Conservation (phyloP, 371 early-diverging fungal species). For the Zancudomyces culisetae region DNA sequence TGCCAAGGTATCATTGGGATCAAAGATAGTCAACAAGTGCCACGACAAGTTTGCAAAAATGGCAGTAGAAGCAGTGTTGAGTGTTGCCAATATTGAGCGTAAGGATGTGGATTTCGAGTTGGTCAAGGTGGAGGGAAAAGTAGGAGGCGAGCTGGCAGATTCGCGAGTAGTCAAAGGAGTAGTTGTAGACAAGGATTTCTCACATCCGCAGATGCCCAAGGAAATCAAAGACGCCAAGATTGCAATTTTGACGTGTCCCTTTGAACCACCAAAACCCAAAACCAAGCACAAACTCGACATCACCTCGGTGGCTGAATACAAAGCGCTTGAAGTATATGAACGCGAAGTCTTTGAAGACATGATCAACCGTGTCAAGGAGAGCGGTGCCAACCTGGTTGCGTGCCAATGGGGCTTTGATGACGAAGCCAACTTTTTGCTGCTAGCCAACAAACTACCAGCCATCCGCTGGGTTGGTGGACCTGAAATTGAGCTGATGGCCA, state of each 20-base stretch:
- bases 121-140: constrained; percentile 97
- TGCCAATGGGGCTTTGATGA: constrained; percentile 99
- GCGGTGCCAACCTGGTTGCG: constrained; percentile 94
- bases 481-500: constrained; percentile 97
- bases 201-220: constrained; percentile 99
- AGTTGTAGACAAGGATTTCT: constrained; percentile 98
- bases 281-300: constrained; percentile 99
- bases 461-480: constrained; percentile 99
- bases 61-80: constrained; percentile 94
- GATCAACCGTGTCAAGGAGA: constrained; percentile 92
- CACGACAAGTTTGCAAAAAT: constrained; percentile 93
- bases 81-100: constrained; percentile 95
- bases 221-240: constrained; percentile 91
- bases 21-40: constrained; percentile 97
- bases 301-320: constrained; percentile 92
- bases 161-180: constrained; percentile 94
- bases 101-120: constrained; percentile 99
- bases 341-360: constrained; percentile 89
- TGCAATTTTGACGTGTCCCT: constrained; percentile 98
- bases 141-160: constrained; percentile 88
- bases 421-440: constrained; percentile 97
- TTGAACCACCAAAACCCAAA: constrained; percentile 99
- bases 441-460: constrained; percentile 96
- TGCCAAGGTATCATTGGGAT: constrained; percentile 94
- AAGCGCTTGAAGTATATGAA: constrained; percentile 91